A percentile compares a stretch with the other conserved stretches of the same genome.
Conservation (phyloP, 2,329 filamentous ascomycete species). For the Conoideocrella luteorostrata region DNA sequence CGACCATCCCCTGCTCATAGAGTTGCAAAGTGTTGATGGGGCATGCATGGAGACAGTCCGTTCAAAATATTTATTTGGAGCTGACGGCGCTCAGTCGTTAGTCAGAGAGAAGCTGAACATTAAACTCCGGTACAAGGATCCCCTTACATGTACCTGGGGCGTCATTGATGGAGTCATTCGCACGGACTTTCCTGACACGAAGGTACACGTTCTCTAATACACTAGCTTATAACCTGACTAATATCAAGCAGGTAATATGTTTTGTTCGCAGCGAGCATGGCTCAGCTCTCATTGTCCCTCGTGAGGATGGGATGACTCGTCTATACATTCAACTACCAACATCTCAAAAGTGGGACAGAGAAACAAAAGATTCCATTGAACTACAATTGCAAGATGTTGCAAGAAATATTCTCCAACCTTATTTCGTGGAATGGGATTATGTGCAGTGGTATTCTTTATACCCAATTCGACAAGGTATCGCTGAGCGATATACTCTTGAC, state of each 20-base stretch:
- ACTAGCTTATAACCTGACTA: neutral
- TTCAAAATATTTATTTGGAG: conserved; percentile 65
- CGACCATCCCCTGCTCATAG: conserved; percentile 74
- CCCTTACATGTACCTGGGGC: conserved; percentile 66
- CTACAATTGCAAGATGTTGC: conserved; percentile 59
- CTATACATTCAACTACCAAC: conserved; percentile 65
- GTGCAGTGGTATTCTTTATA: conserved; percentile 74
- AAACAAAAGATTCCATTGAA: conserved; percentile 55
- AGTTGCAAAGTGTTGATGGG: conserved; percentile 70
- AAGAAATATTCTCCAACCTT: conserved; percentile 59
- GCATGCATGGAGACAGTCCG: conserved; percentile 59
- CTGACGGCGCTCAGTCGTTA: conserved; percentile 63
- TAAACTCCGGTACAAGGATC: conserved; percentile 63
- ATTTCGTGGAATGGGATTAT: conserved; percentile 59
- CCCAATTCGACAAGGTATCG: conserved; percentile 68
- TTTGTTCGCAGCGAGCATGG: conserved; percentile 69
- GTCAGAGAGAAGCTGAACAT: conserved; percentile 62
- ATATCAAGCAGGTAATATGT: conserved; percentile 65
- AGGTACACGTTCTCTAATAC: conserved; percentile 40
- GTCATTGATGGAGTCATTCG: conserved; percentile 68
- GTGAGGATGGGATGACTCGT: conserved; percentile 62
- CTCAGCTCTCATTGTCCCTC: conserved; percentile 74
- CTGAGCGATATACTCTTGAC: conserved; percentile 60
- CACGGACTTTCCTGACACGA: conserved; percentile 72
- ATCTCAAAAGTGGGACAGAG: conserved; percentile 54